Percentiles rank a stretch among this genome's conserved stretches.
These are phyloP conservation scores for Verticillium tricorpus DNA, from an alignment of 2,329 filamentous ascomycete genomes.

Conservation along the genomic window DNA sequence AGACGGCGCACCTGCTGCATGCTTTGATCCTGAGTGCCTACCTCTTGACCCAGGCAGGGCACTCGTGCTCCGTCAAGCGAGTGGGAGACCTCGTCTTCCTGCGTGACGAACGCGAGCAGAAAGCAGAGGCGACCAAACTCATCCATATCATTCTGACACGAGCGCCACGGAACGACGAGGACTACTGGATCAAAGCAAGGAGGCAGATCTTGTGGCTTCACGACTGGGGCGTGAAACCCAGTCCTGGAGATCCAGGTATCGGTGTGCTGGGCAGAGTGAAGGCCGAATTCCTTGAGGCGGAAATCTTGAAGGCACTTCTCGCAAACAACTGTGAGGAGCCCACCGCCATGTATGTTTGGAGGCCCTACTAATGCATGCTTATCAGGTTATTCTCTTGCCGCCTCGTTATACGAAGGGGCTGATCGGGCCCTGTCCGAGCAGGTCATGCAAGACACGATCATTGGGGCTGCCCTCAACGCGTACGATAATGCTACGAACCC, in stretches of 20 bases:
- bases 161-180: slow-evolving; percentile 55
- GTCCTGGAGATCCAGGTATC: slow-evolving; percentile 39
- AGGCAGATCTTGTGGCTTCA: slow-evolving; percentile 69
- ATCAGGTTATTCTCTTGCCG: slow-evolving; percentile 57
- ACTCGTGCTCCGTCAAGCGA: slow-evolving; percentile 44
- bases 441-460: slow-evolving; percentile 54
- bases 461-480: slow-evolving; percentile 60
- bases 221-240: slow-evolving; percentile 57
- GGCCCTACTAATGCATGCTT: slow-evolving; percentile 6
- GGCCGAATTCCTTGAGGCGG: slow-evolving; percentile 59
- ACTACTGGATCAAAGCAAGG: slow-evolving; percentile 57
- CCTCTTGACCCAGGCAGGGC: slow-evolving; percentile 47
- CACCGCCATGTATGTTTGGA: neutral
- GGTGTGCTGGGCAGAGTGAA: slow-evolving; percentile 61
- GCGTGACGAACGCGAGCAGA: slow-evolving; percentile 61
- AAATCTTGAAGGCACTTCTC: slow-evolving; percentile 66
- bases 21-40: slow-evolving; percentile 59
- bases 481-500: slow-evolving; percentile 83
- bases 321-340: slow-evolving; percentile 50
- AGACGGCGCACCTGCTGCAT: slow-evolving; percentile 55
- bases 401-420: slow-evolving; percentile 54
- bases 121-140: slow-evolving; percentile 52
- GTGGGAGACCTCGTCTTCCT: slow-evolving; percentile 62
- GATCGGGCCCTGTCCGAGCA: slow-evolving; percentile 44
- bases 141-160: slow-evolving; percentile 47